Evolutionary conservation across 2,329 filamentous ascomycete species (phyloP), one percentile per base, ranked within the genome.

Genomic region (Cytospora chrysosperma): DNA sequence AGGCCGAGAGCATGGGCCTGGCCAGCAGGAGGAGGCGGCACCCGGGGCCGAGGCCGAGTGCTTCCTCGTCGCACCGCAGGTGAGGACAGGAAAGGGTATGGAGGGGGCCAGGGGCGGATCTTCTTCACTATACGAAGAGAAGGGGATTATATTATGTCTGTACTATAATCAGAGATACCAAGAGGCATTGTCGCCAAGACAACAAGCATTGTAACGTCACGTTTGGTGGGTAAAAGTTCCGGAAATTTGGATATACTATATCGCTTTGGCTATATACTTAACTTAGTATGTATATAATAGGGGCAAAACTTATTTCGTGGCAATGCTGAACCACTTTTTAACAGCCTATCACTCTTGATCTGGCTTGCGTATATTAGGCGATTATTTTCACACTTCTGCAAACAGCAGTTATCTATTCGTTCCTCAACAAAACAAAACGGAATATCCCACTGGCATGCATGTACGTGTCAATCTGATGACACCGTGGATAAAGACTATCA

Each of bases 21-120:
- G 71, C 74, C 2, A 76, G 72, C 62, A 74, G 81, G 67, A 76
- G 80, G 56, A 67, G 68, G 21, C 70, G 68, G 60, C 66, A 63
- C 47, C 67, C 61, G 13, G 64, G 66, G 19, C 59, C 59, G 66
- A 69, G 52, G 64, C 28, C 71, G 54, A 69, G 69, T 59, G 73
- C 69, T 67, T 69, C 72, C 53, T 70, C 72, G 67, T 40, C 56
- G 17, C 27, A 12, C 24, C n/a, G n/a, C n/a, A 21, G 43, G n/a
- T 24, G 21, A 21, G 43, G n/a, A 8, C 9, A 21, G 43, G 10
- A 3, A 10, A 47, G 15, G 40, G 28, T 9, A 30, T 5, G 28
- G n/a, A n/a, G n/a, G n/a, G n/a, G n/a, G n/a, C n/a, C n/a, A n/a
- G n/a, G n/a, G n/a, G n/a, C n/a, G n/a, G n/a, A n/a, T n/a, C n/a